Evolutionary conservation across 192 early-diverging fungal genomes (phyloP), one percentile per base, ranked within the genome.

Genomic region (Paraglomus brasilianum): DNA sequence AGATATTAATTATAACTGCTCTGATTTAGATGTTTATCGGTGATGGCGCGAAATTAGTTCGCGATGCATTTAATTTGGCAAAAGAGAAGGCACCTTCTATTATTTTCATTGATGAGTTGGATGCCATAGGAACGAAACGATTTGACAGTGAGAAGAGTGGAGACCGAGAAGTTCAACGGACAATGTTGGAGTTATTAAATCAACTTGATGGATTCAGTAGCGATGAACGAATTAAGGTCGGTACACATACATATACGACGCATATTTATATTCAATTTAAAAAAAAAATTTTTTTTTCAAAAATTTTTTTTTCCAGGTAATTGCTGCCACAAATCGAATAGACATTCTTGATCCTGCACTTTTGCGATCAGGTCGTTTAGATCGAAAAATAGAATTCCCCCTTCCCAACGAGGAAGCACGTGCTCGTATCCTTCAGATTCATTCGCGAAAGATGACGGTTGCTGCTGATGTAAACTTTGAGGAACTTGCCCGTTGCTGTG

Each of bases 51-150:
- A 93, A 96, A 64, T 87, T 99, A 83, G 95, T 98, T 10, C 90
- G 97, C 22, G 97, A 98, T 74, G 95, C 95, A 17, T 98, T 98
- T 79, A 89, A 89, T 24, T 76, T 98, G 47, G 97, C 97, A 24
- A 98, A 98, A 75, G 97, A 97, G 66, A 99, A 99, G 81, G 86
- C 96, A 13, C 97, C 97, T 10, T 91, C 97, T 38, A 99, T 99
- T 75, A 97, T 99, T 64, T 98, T 99, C 71, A 97, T 99, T 77
- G 95, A 98, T 80, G 97, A 99, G 80, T 85, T 98, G 78, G 95
- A 99, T 73, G 95, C 97, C 17, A 87, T 99, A 72, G 96, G 95
- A 71, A 97, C 97, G n/a, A 98, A 99, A 83, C 92, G 97, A 71
- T 98, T 97, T 62, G 95, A 98, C 76, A 91, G 87, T 73, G 95